These are phyloP conservation scores for Kodamaea nitidulidarum DNA, from an alignment of 805 yeast species.

Conservation along the genomic window DNA sequence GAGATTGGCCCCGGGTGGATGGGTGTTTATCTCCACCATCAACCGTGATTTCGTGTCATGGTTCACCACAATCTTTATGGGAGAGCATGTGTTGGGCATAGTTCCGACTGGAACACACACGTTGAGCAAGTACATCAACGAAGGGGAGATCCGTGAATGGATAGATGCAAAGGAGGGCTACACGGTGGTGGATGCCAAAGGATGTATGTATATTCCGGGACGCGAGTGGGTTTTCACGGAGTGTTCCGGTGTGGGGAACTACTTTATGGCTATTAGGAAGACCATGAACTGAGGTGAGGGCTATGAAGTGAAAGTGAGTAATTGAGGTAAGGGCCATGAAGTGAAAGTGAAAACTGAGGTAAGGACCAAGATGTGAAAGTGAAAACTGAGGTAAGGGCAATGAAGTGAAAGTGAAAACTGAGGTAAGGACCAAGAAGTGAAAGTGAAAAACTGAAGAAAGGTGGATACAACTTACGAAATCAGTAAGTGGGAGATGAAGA, in stretches of 20 bases:
- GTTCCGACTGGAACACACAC: slow-evolving; percentile 95
- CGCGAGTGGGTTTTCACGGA: slow-evolving; percentile 79
- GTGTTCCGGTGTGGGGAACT: slow-evolving; percentile 68
- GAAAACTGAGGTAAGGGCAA: no score
- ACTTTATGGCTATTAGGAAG: slow-evolving; percentile 80
- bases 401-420: no score
- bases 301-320: no score
- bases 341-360: no score
- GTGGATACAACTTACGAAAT: no score
- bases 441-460: no score
- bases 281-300: no score
- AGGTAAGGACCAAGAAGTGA: no score
- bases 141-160: slow-evolving; percentile 67
- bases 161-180: slow-evolving; percentile 44
- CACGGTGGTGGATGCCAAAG: slow-evolving; percentile 63
- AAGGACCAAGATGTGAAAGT: no score
- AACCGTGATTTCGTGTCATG: slow-evolving; percentile 84
- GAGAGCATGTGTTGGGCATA: slow-evolving; percentile 70
- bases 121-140: slow-evolving; percentile 78
- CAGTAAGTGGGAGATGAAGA: no score
- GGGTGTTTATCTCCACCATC: slow-evolving; percentile 84
- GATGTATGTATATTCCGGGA: slow-evolving; percentile 79
- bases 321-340: no score
- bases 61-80: slow-evolving; percentile 90
- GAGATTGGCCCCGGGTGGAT: slow-evolving; percentile 75